Base-by-base conservation (phyloP, 768 basidiomycete species). In the Boletus subparvulus region DNA sequence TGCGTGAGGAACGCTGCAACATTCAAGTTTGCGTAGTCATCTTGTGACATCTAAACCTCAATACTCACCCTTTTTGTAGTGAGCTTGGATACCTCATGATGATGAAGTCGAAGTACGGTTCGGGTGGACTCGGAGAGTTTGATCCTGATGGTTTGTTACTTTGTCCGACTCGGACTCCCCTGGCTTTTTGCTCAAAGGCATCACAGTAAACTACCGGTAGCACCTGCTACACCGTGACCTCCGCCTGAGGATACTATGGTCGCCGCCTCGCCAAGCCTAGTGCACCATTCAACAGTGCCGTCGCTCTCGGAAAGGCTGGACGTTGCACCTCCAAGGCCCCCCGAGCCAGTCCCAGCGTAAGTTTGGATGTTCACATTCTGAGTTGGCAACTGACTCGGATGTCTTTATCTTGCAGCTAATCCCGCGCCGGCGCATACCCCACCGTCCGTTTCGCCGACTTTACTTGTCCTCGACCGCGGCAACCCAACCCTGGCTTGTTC, bases 1-100 rank as follows among this genome's bases (percentile, higher is more conserved):
- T 94, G 45, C 83, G 89, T 5, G 88, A 92, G 71, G 87, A 93
- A 65, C 80, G 86, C 64, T 83, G 91, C 42, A 81, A 80, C 24
- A 76, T 92, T 21, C 88, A 92, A 76, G 83, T 87, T 91, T 93
- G 74, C 47, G 89, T 81, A 16, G 21, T 32, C 45, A 43, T 41
- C 47, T 32, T 17, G 21, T 19, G 11, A 47, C 2, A 30, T 36
- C 17, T 39, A 45, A 39, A 26, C n/a, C 58, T 16, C 50, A 33
- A 50, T 52, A 13, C 53, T 58, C 8, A 66, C 19, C 8, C 26
- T 26, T 42, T 36, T 60, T 32, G 12, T 60, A 92, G 91, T 63
- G 89, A 92, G 77, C 78, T 94, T 52, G 91, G 88, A 28, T 82
- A 78, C 54, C 75, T 94, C 28, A 70, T 93, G 57, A 76, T 78